Evolutionary conservation across 495 filamentous ascomycete genomes (phyloP), one percentile per base, ranked within the genome.

Genomic region (Penicillium taxi): DNA sequence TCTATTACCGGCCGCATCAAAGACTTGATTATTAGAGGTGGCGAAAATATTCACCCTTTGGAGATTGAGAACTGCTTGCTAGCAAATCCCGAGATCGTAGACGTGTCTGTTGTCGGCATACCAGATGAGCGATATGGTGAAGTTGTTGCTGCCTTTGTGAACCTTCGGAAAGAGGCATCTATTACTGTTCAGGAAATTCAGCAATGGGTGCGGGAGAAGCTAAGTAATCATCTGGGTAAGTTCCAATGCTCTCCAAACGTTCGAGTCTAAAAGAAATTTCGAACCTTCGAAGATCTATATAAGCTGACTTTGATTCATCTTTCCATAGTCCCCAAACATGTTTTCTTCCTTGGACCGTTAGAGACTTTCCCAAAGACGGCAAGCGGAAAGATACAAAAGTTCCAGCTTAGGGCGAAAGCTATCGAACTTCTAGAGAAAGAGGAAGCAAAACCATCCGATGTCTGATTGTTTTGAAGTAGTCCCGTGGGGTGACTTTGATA

Each of bases 331-430:
- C 91, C 91, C 0, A 94, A 89, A 58, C 76, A 93, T 56, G 78
- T 96, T 21, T 96, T 94, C 59, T 94, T 84, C 70, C 66, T 84
- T 2, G 36, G 35, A 4, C 46, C 54, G 2, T 44, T 47, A 2
- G 73, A 78, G 0, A 69, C 75, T 6, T 91, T 84, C 50, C 91
- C 91, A 6, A 96, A 94, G 70, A 98, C 91, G 14, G 84, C 86
- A 13, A 94, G 86, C 55, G 91, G 91, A 20, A 98, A 98, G 72
- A 91, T 98, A 26, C 86, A 95, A 66, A 96, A 95, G 60, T 96
- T 84, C 61, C 93, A 84, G 58, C 62, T 98, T 49, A 75, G 73
- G 56, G 81, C 87, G 24, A 57, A 66, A 47, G 82, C 80, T 0
- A 44, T 76, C 16, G 45, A 66, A 41, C 45, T 70, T 21, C 32